phyloP scores from a whole-genome alignment of 164 flowering plant genomes.

The Piper betle region DNA sequence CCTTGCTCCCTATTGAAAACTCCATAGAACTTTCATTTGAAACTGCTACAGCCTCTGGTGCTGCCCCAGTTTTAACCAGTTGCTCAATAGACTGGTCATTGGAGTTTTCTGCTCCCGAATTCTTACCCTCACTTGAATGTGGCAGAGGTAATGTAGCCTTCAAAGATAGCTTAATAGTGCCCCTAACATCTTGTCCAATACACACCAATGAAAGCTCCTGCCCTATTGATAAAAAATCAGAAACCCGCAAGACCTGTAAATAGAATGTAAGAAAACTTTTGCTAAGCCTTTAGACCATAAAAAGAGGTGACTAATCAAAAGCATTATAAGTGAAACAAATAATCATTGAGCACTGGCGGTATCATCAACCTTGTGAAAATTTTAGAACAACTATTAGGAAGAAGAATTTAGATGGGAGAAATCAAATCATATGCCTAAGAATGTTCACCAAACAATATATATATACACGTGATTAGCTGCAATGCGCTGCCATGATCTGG shows the following conservation, averaged over 20 bases:
- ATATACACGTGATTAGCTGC: no score
- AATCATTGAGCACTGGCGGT: no score
- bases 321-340: no score
- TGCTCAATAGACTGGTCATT: background rate
- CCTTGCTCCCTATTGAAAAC: slow-evolving; percentile 11
- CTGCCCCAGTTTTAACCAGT: slow-evolving; percentile 2
- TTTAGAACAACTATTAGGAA: no score
- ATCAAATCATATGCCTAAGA: no score
- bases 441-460: no score
- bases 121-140: slow-evolving; percentile 6
- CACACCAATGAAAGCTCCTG: slow-evolving; percentile 72
- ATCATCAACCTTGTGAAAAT: no score
- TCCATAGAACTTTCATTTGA: slow-evolving; percentile 15
- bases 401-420: no score
- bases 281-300: no score
- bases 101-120: background rate
- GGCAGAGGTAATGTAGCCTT: slow-evolving; percentile 48
- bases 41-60: slow-evolving; percentile 15
- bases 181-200: slow-evolving; percentile 86
- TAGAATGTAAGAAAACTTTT: no score
- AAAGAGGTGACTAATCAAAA: no score
- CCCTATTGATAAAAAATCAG: slow-evolving; percentile 79
- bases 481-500: no score
- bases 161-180: slow-evolving; percentile 76
- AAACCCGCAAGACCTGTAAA: slow-evolving; percentile 71